phyloP scores from a whole-genome alignment of 2,329 filamentous ascomycete genomes.

The Paecilomyces fulvus region DNA sequence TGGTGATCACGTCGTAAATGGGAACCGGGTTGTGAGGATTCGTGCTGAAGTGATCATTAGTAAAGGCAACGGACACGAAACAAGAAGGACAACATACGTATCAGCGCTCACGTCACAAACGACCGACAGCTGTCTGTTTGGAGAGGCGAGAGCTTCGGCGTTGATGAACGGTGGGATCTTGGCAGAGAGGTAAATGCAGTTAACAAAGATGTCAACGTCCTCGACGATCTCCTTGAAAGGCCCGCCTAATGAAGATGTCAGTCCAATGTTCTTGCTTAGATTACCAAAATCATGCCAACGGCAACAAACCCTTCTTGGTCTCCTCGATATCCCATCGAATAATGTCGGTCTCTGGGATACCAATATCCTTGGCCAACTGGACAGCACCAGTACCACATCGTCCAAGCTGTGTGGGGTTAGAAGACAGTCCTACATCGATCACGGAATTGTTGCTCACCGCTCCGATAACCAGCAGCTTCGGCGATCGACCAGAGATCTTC shows the following conservation, averaged over 20 bases:
- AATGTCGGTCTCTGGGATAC: slow-evolving; percentile 61
- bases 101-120: slow-evolving; percentile 62
- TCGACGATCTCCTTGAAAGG: slow-evolving; percentile 73
- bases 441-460: slow-evolving; percentile 37
- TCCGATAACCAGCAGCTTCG: slow-evolving; percentile 75
- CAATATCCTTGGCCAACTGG: slow-evolving; percentile 67
- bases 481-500: slow-evolving; percentile 58
- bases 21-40: slow-evolving; percentile 50
- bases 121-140: slow-evolving; percentile 66
- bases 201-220: slow-evolving; percentile 63
- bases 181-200: slow-evolving; percentile 78
- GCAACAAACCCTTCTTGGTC: slow-evolving; percentile 52
- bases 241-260: slow-evolving; percentile 40
- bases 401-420: slow-evolving; percentile 22
- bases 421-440: not conserved
- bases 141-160: slow-evolving; percentile 55
- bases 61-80: not conserved
- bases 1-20: slow-evolving; percentile 76
- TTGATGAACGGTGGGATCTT: slow-evolving; percentile 78
- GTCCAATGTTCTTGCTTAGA: slow-evolving; percentile 10
- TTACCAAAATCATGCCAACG: not conserved
- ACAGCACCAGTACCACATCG: slow-evolving; percentile 80
- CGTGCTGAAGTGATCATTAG: slow-evolving; percentile 21
- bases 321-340: slow-evolving; percentile 71
- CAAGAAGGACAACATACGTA: slow-evolving; percentile 31